phyloP scores from a whole-genome alignment of 352 stramenopile species.

The Saprolegnia diclina region DNA sequence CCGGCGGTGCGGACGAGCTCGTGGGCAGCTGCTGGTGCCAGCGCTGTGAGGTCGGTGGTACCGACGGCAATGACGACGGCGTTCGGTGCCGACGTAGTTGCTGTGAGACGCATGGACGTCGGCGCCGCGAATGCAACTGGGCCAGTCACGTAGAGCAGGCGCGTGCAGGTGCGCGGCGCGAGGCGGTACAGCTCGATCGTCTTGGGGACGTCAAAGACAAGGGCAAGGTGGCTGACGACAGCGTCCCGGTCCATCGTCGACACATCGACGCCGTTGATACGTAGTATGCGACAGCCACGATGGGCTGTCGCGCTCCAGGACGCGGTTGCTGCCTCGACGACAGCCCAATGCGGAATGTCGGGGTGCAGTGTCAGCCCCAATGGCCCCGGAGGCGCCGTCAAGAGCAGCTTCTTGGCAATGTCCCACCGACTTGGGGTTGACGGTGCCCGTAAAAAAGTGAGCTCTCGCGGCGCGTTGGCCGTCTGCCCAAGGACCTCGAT shows the following conservation, averaged over 20 bases:
- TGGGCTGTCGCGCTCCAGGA: constrained; percentile 40
- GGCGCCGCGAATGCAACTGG: constrained; percentile 25
- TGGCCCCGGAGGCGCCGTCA: constrained; percentile 38
- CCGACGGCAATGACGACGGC: constrained; percentile 50
- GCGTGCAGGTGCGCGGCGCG: constrained; percentile 28
- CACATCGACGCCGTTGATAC: constrained; percentile 48
- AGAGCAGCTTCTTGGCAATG: constrained; percentile 47
- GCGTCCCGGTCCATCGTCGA: constrained; percentile 36
- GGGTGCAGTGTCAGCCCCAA: constrained; percentile 48
- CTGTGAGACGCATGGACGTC: background rate
- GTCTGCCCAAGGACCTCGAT: constrained; percentile 45
- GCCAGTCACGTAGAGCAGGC: constrained; percentile 34
- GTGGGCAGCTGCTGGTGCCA: constrained; percentile 8
- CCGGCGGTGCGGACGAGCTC: background rate
- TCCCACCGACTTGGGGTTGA: constrained; percentile 36
- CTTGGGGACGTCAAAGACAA: constrained; percentile 45
- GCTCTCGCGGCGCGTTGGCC: constrained; percentile 31
- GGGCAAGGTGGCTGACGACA: constrained; percentile 35
- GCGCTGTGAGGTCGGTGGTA: constrained; percentile 35
- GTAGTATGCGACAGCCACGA: constrained; percentile 48
- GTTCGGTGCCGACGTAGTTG: constrained; percentile 20
- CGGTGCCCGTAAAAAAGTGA: constrained; percentile 41
- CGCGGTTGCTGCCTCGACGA: constrained; percentile 41
- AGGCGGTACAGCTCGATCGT: constrained; percentile 51
- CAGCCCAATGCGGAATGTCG: constrained; percentile 35